Conservation (phyloP, 176 grass and related monocot genomes). For the Raddia distichophylla region DNA sequence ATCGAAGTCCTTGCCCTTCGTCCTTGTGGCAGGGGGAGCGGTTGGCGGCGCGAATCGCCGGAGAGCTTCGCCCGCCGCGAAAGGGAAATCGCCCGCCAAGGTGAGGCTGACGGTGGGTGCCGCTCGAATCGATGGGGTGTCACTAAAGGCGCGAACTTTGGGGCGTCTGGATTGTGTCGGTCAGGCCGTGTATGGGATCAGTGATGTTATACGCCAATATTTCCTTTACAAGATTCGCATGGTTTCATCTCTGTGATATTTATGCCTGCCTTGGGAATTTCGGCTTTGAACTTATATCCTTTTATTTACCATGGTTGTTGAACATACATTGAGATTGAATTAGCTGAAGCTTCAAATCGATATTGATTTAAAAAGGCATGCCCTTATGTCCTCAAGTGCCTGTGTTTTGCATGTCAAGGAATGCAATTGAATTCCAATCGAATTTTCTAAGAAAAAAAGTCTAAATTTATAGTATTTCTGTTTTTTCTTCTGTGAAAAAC, state of each 20-base stretch:
- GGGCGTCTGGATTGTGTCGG: background rate
- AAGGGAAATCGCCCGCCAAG: constrained; percentile 48
- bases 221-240: background rate
- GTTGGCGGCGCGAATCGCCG: constrained; percentile 3
- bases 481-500: background rate
- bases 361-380: background rate
- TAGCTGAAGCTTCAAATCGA: background rate
- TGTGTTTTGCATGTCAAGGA: background rate
- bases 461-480: background rate
- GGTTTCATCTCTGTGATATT: background rate
- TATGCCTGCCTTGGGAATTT: background rate
- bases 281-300: background rate
- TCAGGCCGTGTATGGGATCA: background rate
- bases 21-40: background rate
- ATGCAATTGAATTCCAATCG: background rate
- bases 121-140: background rate
- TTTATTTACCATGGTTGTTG: background rate
- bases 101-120: constrained; percentile 6
- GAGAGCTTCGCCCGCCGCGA: constrained; percentile 40
- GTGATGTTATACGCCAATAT: constrained; percentile 1
- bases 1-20: background rate
- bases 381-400: background rate
- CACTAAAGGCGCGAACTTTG: constrained; percentile 9
- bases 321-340: background rate
- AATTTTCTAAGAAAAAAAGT: background rate